Evolutionary conservation across 148 eudicot genomes (phyloP).

Genomic region (Agrostemma githago): DNA sequence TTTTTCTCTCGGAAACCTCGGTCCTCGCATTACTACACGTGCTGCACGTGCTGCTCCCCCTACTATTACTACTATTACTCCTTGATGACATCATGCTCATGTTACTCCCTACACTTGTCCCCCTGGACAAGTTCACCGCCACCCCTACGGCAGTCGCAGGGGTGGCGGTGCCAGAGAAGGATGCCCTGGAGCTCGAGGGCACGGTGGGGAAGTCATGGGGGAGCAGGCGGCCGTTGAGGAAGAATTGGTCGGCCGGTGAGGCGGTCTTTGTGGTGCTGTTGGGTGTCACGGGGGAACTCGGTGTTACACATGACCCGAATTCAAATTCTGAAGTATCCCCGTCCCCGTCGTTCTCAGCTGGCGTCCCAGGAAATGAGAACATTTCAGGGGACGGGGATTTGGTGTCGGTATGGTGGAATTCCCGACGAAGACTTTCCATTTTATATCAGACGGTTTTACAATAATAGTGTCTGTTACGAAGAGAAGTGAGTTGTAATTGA

Average conservation of each 20-base stretch:
- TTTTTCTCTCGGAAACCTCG: constrained; percentile 33
- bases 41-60: constrained; percentile 40
- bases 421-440: constrained; percentile 8
- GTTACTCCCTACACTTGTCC: constrained; percentile 40
- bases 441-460: not conserved
- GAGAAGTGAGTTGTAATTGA: not conserved
- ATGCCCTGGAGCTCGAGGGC: constrained; percentile 16
- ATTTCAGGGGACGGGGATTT: constrained; percentile 38
- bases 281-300: constrained; percentile 20
- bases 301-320: constrained; percentile 36
- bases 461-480: not conserved
- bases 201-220: constrained; percentile 59
- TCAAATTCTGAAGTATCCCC: constrained; percentile 40
- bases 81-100: constrained; percentile 50
- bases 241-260: constrained; percentile 81
- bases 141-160: not conserved
- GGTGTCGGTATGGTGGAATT: constrained; percentile 1
- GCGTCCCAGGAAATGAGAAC: constrained; percentile 36
- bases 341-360: constrained; percentile 3
- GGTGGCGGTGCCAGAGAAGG: constrained; percentile 19
- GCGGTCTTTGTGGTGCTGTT: constrained; percentile 17
- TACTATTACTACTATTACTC: constrained; percentile 47
- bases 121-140: constrained; percentile 24
- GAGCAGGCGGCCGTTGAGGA: constrained; percentile 63
- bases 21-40: constrained; percentile 44